Base-by-base conservation (phyloP, 768 basidiomycete species). In the Boletus sp. region DNA sequence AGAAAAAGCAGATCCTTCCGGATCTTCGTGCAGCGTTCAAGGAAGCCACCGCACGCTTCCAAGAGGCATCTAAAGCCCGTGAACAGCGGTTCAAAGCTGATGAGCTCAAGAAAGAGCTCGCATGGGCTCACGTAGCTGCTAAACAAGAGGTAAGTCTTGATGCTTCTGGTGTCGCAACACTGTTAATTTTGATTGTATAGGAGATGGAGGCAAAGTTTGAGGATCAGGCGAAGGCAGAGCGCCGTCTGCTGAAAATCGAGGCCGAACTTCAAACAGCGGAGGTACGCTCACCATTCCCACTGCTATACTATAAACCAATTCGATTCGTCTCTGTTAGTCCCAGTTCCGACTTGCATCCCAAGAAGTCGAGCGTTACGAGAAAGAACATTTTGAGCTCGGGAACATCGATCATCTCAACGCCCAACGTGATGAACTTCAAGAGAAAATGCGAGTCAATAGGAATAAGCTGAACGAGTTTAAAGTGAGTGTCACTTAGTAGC, bases 51-150 rank as follows among this genome's bases (percentile, higher is more conserved):
- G 67, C 75, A 2, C 83, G 86, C 24, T 86, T 85, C 58, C 77
- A 87, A 54, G 89, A 92, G 59, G 93, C 94, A 0, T 71, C 80
- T 8, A 89, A 86, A 58, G 89, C 91, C 10, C 74, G 86, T 1
- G 83, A 89, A 59, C 86, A 89, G 66, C 82, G 84, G 60, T 74
- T 80, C 63, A 87, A 83, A 69, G 81, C 78, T 4, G 83, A 87
- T 36, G 84, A 86, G 35, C 74, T 92, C 50, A 88, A 89, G 77
- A 84, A 83, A 60, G 90, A 94, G 71, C 72, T 91, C 18, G 93
- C 92, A 4, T 97, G 95, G 94, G 83, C 92, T 14, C 88, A 90
- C 64, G 90, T 96, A 20, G 78, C 77, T 14, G 73, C 74, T 9
- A 94, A 94, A 68, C 80, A 90, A 69, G 71, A 75, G 47, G 90